A percentile compares a stretch with the other conserved stretches of the same genome.
These are phyloP conservation scores for Lindgomyces ingoldianus DNA, from an alignment of 495 filamentous ascomycete species.

Conservation along the genomic window DNA sequence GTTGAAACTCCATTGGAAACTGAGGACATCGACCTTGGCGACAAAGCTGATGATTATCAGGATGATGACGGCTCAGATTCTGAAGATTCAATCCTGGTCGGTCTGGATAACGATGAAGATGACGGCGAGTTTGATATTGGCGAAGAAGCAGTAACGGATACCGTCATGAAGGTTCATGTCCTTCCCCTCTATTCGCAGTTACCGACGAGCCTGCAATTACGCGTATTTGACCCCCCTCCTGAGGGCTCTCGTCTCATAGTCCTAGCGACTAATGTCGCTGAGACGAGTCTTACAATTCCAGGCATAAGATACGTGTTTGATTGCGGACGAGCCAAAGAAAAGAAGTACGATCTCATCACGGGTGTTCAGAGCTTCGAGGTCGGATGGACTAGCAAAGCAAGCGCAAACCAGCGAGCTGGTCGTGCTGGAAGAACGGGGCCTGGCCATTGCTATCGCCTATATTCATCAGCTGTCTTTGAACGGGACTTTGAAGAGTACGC, in stretches of 20 bases:
- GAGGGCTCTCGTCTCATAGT: constrained; percentile 84
- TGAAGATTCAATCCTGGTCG: constrained; percentile 47
- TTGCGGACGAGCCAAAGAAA: constrained; percentile 86
- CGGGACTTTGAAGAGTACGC: constrained; percentile 83
- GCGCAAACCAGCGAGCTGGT: constrained; percentile 87
- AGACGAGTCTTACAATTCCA: constrained; percentile 95
- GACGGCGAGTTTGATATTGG: constrained; percentile 63
- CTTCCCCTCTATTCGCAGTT: constrained; percentile 91
- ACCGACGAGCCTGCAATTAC: constrained; percentile 89
- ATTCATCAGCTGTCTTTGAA: constrained; percentile 93
- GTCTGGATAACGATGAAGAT: constrained; percentile 50
- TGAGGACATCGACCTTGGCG: constrained; percentile 84
- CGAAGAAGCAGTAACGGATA: constrained; percentile 48
- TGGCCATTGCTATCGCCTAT: constrained; percentile 92
- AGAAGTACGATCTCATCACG: constrained; percentile 76
- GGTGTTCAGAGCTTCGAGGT: constrained; percentile 96
- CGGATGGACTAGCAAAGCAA: constrained; percentile 96
- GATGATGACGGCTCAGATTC: constrained; percentile 45
- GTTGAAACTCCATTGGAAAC: constrained; percentile 77
- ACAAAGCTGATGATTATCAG: constrained; percentile 35
- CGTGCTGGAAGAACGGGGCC: constrained; percentile 95
- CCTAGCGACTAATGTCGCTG: constrained; percentile 93
- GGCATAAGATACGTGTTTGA: constrained; percentile 97
- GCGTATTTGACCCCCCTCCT: constrained; percentile 87
- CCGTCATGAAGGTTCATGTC: constrained; percentile 70